A percentile compares a stretch with the other conserved stretches of the same genome.
phyloP scores from a whole-genome alignment of 768 basidiomycete species.

The Lactarius sanguifluus region DNA sequence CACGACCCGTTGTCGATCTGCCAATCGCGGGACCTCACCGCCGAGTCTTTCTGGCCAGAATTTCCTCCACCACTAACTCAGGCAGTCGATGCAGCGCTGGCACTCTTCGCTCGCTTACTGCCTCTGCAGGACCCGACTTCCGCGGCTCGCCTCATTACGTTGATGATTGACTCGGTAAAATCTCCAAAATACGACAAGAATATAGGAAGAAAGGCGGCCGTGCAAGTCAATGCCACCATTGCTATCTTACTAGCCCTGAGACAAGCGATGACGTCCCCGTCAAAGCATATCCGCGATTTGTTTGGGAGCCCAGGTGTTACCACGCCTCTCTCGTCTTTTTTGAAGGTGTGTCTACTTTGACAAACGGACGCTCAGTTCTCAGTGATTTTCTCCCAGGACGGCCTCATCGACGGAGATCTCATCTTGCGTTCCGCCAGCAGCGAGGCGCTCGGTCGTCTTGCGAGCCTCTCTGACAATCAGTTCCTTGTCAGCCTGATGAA shows the following conservation, averaged over 20 bases:
- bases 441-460: constrained; percentile 85
- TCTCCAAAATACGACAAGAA: constrained; percentile 87
- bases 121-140: constrained; percentile 70
- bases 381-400: constrained; percentile 50
- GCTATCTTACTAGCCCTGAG: constrained; percentile 73
- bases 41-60: constrained; percentile 52
- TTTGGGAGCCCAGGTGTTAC: constrained; percentile 68
- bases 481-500: constrained; percentile 89
- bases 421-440: constrained; percentile 77
- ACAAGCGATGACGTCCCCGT: constrained; percentile 48
- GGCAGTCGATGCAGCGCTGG: constrained; percentile 87
- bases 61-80: constrained; percentile 77
- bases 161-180: constrained; percentile 61
- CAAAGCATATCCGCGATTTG: constrained; percentile 61
- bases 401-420: constrained; percentile 76
- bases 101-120: constrained; percentile 77
- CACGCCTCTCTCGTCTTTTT: constrained; percentile 59
- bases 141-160: constrained; percentile 52
- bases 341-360: constrained; percentile 60
- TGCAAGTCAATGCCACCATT: constrained; percentile 74
- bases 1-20: constrained; percentile 80
- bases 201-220: constrained; percentile 80
- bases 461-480: constrained; percentile 75
- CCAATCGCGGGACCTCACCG: constrained; percentile 41
- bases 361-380: constrained; percentile 8